phyloP scores from a whole-genome alignment of 1,284 basidiomycete species.

The Sporisorium scitamineum region DNA sequence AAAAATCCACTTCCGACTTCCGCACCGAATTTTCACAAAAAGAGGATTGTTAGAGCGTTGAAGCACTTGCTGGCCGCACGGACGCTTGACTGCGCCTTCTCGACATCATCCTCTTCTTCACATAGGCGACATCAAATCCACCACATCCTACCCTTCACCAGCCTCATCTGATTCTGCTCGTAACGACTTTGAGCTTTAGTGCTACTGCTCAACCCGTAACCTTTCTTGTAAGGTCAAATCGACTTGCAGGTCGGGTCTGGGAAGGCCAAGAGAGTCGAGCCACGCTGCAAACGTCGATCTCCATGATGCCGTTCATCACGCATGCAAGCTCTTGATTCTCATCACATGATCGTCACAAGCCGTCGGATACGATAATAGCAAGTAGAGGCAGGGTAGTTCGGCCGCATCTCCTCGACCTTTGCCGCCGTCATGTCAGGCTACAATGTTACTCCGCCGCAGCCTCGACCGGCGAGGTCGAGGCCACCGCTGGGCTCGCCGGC shows the following conservation, averaged over 20 bases:
- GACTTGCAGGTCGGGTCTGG: neutral
- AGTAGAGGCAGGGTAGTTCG: neutral
- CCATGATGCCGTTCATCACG: neutral
- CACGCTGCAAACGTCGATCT: neutral
- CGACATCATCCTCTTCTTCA: neutral
- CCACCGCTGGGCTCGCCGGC: slow-evolving; percentile 31
- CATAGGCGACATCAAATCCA: neutral
- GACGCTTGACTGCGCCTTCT: slow-evolving; percentile 3
- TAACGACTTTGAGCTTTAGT: no score
- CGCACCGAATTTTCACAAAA: neutral
- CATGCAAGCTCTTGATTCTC: neutral
- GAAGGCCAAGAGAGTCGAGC: neutral
- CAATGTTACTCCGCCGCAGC: slow-evolving; percentile 34
- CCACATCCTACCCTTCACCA: neutral
- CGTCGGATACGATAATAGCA: neutral
- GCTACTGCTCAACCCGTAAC: neutral
- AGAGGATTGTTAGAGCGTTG: slow-evolving; percentile 3
- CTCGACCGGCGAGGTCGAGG: slow-evolving; percentile 29
- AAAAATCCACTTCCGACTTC: slow-evolving; percentile 30
- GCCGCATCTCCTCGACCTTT: no score
- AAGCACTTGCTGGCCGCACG: neutral
- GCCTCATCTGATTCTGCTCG: neutral
- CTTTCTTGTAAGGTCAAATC: neutral
- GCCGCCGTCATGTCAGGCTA: slow-evolving; percentile 27
- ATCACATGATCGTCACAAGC: neutral